Conservation (phyloP, 306 rosid genomes). For the Trichosanthes truncata region DNA sequence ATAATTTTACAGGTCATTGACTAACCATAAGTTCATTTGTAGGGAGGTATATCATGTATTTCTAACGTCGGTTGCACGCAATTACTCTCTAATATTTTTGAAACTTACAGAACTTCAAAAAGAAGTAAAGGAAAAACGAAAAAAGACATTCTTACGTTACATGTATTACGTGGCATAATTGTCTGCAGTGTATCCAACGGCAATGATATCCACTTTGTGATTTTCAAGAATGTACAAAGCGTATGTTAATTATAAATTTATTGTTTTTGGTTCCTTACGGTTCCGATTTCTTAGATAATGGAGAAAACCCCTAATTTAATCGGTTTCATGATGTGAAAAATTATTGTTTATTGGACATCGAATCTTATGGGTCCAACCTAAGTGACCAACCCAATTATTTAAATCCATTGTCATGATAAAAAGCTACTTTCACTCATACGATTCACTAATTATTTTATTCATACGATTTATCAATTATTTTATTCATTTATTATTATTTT, state of each 20-base stretch:
- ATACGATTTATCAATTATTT: no score
- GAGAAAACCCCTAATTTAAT: not conserved
- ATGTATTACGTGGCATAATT: not conserved
- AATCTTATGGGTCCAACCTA: not conserved
- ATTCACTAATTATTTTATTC: no score
- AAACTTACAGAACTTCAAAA: no score
- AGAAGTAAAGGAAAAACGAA: no score
- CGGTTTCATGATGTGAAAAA: not conserved
- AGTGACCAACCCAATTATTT: not conserved
- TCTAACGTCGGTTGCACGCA: no score
- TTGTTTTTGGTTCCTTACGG: not conserved
- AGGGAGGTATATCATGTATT: no score
- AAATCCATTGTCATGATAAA: no score
- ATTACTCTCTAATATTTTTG: no score
- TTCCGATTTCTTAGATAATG: not conserved
- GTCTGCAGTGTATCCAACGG: not conserved
- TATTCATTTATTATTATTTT: no score
- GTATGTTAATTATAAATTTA: not conserved
- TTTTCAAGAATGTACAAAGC: not conserved
- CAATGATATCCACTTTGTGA: not conserved
- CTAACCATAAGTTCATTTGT: no score
- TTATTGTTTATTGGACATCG: not conserved
- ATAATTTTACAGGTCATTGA: no score
- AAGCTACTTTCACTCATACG: no score
- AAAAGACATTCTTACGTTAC: not conserved